Base-by-base conservation (phyloP, 2,329 filamentous ascomycete species). In the Talaromyces sp. region DNA sequence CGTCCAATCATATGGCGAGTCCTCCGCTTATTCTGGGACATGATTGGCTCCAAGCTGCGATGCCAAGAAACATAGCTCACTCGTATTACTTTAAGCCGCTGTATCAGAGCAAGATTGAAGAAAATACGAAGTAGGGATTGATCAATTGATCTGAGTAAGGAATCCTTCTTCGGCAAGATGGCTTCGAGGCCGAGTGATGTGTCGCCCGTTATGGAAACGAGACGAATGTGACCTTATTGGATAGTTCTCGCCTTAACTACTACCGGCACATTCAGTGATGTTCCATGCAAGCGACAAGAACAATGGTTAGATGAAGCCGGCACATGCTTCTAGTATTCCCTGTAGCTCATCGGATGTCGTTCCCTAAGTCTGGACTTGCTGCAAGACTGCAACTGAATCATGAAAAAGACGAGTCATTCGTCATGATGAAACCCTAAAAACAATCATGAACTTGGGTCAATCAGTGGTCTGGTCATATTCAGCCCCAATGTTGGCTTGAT, bases 51-150 rank as follows among this genome's bases (percentile, higher is more conserved):
- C 13, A n/a, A 48, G 45, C 45, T 35, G 3, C 19, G 45, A 31
- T 48, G 45, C 45, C 45, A 33, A 48, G 45, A 35, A 8, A 4
- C 9, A 35, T 21, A 48, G 28, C 22, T 9, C 8, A 48, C 45
- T 48, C 45, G 45, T 48, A 48, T 48, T 28, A 28, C 25, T 28
- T 28, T 48, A 48, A 48, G 45, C 45, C 45, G 45, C 45, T 48
- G 43, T 25, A 46, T 31, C 22, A 46, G n/a, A 28, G 22, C 28
- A 15, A n/a, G 22, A 22, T 21, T 41, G 13, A 45, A 15, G 22
- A 25, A 28, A 48, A 10, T 28, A 48, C n/a, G 43, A 25, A 8
- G 11, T 4, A 17, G 7, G 7, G 5, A 2, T 7, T 35, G 28
- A 48, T 25, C n/a, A n/a, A 22, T 22, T 11, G 6, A 17, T 9